Conservation (phyloP, 345 rosid genomes). For the Eucalyptus curtisii region DNA sequence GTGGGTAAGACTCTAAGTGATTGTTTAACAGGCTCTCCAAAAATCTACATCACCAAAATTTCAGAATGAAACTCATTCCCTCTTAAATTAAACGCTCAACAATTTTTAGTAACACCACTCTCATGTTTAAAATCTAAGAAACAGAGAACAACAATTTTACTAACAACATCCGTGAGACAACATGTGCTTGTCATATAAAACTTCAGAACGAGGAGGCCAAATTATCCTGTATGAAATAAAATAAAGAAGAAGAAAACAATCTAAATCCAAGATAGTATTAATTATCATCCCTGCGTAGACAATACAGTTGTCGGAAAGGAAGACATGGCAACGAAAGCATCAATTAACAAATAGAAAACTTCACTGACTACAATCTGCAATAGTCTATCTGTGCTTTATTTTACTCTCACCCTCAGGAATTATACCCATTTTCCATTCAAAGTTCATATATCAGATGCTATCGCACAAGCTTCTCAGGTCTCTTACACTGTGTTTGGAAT, state of each 20-base stretch:
- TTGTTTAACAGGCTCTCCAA: constrained; percentile 63
- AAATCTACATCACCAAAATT: constrained; percentile 29
- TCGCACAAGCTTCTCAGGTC: neutral
- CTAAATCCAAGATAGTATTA: neutral
- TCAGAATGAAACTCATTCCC: neutral
- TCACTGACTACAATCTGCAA: neutral
- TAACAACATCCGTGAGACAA: neutral
- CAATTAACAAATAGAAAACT: neutral
- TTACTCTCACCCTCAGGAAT: neutral
- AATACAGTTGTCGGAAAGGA: neutral
- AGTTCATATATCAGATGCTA: neutral
- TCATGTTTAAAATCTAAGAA: neutral
- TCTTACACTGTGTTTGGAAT: neutral
- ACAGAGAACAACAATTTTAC: neutral
- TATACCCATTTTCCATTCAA: neutral
- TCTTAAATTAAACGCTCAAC: neutral
- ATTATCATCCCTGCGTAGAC: neutral
- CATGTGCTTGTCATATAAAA: neutral
- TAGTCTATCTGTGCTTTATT: neutral
- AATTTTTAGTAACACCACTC: neutral
- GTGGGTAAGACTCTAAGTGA: constrained; percentile 35
- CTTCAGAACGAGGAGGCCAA: neutral
- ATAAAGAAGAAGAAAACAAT: neutral
- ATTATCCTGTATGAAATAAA: neutral
- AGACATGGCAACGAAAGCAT: neutral